Evolutionary conservation across 495 filamentous ascomycete genomes (phyloP), one percentile per base, ranked within the genome.

Genomic region (Penicillium malachiteum): DNA sequence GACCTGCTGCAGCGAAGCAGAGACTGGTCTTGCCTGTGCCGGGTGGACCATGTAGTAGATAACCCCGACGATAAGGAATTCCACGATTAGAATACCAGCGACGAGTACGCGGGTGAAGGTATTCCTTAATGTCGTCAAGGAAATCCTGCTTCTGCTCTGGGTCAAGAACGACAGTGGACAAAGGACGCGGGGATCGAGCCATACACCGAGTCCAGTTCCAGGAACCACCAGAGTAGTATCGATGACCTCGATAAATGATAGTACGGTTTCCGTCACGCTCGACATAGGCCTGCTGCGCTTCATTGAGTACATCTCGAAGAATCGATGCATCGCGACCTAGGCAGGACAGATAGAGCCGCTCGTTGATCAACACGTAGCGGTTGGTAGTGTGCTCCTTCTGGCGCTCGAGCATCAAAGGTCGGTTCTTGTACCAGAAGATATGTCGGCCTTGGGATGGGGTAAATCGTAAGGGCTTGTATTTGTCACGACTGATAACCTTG

Each of bases 141-240:
- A 96, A 79, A 26, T 75, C 78, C 9, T 83, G 67, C 72, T 96
- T 97, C 68, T 90, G 83, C 33, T 75, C 66, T 21, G 81, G 77
- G 55, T 96, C 92, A 13, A 97, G 74, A 2, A 94, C 85, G 0
- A 96, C 92, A 0, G 92, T 96, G 3, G 82, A 80, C 74, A 97
- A 84, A 3, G 92, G 87, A 21, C 92, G 75, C 0, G 87, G 85
- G 0, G 88, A 83, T n/a, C 89, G 71, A 35, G 82, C 80, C 52
- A 87, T 86, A 18, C 86, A 86, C 54, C 82, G 78, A 21, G 74
- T 63, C 90, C 90, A 94, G 54, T 65, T 70, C 56, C 74, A 72
- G 1, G 78, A 64, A 2, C 67, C 67, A 3, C 72, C 64, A 12
- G 44, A 40, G 5, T 35, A 38, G 32, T 56, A 50, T 31, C 65